phyloP scores from a whole-genome alignment of 805 yeast genomes.

The Zygosaccharomyces gambellarensis region DNA sequence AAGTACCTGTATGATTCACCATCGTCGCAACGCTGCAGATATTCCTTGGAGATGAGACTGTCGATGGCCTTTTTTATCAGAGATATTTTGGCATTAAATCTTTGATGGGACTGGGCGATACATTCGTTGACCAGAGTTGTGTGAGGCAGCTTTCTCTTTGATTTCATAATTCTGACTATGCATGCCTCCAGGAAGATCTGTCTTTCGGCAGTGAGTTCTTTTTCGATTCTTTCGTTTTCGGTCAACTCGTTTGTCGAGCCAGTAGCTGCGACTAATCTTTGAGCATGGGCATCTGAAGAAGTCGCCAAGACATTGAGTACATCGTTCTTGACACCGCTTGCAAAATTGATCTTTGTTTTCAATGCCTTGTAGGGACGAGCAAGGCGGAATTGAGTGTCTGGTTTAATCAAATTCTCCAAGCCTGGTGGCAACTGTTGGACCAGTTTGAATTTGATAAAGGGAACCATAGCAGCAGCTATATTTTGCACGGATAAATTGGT shows the following conservation, averaged over 20 bases:
- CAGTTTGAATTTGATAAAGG: constrained; percentile 73
- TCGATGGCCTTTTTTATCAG: constrained; percentile 87
- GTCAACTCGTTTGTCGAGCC: constrained; percentile 45
- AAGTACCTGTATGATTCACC: constrained; percentile 74
- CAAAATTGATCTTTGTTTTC: constrained; percentile 78
- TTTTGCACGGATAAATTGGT: constrained; percentile 64
- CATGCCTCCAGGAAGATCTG: constrained; percentile 84
- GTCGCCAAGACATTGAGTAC: constrained; percentile 22
- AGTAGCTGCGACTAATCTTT: constrained; percentile 11
- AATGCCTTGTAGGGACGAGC: constrained; percentile 81
- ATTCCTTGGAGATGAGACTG: constrained; percentile 78
- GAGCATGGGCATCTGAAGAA: constrained; percentile 19
- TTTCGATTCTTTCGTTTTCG: constrained; percentile 56
- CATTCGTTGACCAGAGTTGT: constrained; percentile 81
- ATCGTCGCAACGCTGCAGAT: constrained; percentile 68
- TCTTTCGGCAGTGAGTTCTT: constrained; percentile 82
- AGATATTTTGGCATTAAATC: constrained; percentile 80
- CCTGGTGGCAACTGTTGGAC: constrained; percentile 63
- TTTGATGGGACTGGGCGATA: constrained; percentile 68
- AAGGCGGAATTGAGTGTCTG: constrained; percentile 59
- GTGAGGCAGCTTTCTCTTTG: constrained; percentile 75
- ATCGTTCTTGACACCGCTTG: constrained; percentile 47
- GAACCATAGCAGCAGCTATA: constrained; percentile 71
- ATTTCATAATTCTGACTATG: constrained; percentile 94
- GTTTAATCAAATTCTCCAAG: constrained; percentile 45